Base-by-base conservation (phyloP, 352 stramenopile species). In the Phytophthora sansomeana region DNA sequence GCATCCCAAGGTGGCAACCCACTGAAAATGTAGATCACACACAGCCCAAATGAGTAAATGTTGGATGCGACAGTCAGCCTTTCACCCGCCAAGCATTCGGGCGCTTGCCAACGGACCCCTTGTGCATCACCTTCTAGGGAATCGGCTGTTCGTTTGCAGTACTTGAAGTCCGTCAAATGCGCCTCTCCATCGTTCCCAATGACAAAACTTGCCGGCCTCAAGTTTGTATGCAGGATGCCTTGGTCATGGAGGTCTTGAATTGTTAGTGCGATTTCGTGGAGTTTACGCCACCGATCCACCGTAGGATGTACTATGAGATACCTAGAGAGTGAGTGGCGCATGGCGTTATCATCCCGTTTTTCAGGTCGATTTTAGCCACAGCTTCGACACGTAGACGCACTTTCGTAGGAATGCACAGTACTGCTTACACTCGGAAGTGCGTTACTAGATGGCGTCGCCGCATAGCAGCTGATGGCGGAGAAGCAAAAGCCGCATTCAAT, bases 11-110 rank as follows among this genome's bases (percentile, higher is more conserved):
- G 42, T 19, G 44, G 42, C 16, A 48, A 16, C 13, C 55, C 32
- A 29, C 17, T 39, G 5, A 61, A 10, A 8, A 32, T 17, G 8
- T 24, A 51, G 17, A 61, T 61, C 8, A 26, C n/a, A 13, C 36
- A 49, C 39, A 61, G 39, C n/a, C 53, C 53, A 33, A 61, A 30
- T 13, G 55, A 47, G 24, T 63, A 63, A 9, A 63, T 16, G 17
- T 55, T 44, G 6, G 55, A 63, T 16, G 19, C 24, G 6, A 53
- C 14, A 14, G 42, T 21, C 4, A 35, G 17, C 2, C 13, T 17
- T 13, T 14, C 13, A 13, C 30, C 55, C 7, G 9, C 14, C 32
- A 63, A n/a, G 32, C 32, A 46, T 24, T 63, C 55, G 1, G 55
- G 55, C 14, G 55, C 42, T 44, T 42, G 29, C 39, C 42, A 62